These are phyloP conservation scores for Rutidosis leptorrhynchoides DNA, from an alignment of 129 eudicot species.

Conservation along the genomic window DNA sequence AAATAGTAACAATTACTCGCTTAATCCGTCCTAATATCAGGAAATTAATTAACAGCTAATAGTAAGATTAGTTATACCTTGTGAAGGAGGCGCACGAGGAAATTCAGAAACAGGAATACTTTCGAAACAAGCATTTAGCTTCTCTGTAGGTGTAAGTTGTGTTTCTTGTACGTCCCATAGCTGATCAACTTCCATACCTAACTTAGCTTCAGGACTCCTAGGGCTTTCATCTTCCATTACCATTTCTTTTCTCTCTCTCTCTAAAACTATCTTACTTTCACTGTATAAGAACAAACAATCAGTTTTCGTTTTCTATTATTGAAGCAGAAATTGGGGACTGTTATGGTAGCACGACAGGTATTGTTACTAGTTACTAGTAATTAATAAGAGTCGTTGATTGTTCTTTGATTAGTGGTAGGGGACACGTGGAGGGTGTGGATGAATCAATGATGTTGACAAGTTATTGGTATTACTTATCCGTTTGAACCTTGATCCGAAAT, in stretches of 20 bases:
- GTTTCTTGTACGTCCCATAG: slow-evolving; percentile 83
- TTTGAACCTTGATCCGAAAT: slow-evolving; percentile 24
- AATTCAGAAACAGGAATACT: slow-evolving; percentile 86
- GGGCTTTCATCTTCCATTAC: slow-evolving; percentile 45
- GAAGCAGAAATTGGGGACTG: slow-evolving; percentile 24
- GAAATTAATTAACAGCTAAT: too few species aligned
- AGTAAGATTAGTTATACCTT: slow-evolving; percentile 43
- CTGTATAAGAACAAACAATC: neutral
- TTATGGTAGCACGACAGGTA: slow-evolving; percentile 15
- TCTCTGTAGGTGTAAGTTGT: slow-evolving; percentile 79
- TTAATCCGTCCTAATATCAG: neutral
- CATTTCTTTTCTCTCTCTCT: slow-evolving; percentile 34
- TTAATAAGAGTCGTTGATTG: slow-evolving; percentile 22
- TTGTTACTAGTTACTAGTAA: neutral
- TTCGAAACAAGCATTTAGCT: slow-evolving; percentile 94
- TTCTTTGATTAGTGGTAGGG: neutral
- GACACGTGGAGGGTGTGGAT: slow-evolving; percentile 32
- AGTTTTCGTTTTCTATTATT: slow-evolving; percentile 24
- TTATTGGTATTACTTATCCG: slow-evolving; percentile 29
- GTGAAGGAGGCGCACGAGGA: slow-evolving; percentile 75
- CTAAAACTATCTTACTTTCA: slow-evolving; percentile 18
- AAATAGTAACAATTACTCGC: neutral
- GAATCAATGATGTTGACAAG: slow-evolving; percentile 12
- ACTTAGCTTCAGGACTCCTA: slow-evolving; percentile 82
- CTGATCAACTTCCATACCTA: slow-evolving; percentile 82